These are phyloP conservation scores for Pterocarpus macrocarpus DNA, from an alignment of 306 rosid genomes.

Conservation along the genomic window DNA sequence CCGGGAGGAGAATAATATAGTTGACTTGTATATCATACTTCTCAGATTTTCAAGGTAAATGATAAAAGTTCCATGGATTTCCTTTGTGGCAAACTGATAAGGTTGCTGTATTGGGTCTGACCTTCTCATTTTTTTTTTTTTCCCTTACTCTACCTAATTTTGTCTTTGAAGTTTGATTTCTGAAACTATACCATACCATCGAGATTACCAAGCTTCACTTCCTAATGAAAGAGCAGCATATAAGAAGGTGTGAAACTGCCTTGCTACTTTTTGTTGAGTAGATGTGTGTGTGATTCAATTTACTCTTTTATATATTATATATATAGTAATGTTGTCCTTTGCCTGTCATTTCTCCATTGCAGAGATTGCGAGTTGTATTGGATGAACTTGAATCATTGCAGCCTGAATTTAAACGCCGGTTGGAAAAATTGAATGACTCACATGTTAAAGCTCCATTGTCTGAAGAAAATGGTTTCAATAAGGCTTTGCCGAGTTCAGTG, in stretches of 20 bases:
- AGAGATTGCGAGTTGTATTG: slow-evolving; percentile 67
- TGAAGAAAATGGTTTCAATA: slow-evolving; percentile 50
- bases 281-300: slow-evolving; percentile 1
- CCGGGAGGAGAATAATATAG: slow-evolving; percentile 83
- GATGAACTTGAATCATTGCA: slow-evolving; percentile 89
- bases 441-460: slow-evolving; percentile 53
- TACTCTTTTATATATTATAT: neutral
- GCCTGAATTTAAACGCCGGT: slow-evolving; percentile 65
- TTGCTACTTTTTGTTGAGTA: slow-evolving; percentile 21
- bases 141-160: neutral
- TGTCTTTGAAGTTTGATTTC: slow-evolving; percentile 78
- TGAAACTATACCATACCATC: slow-evolving; percentile 94
- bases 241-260: slow-evolving; percentile 67
- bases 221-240: slow-evolving; percentile 62
- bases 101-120: slow-evolving; percentile 15
- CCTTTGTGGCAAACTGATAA: slow-evolving; percentile 12
- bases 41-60: slow-evolving; percentile 90
- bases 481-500: slow-evolving; percentile 53
- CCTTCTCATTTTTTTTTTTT: slow-evolving; percentile 1
- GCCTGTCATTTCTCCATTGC: slow-evolving; percentile 41
- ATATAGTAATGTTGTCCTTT: slow-evolving; percentile 34
- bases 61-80: slow-evolving; percentile 16
- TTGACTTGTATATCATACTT: slow-evolving; percentile 91
- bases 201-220: slow-evolving; percentile 71
- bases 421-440: slow-evolving; percentile 63